A percentile compares a stretch with the other conserved stretches of the same genome.
phyloP scores from a whole-genome alignment of 2,329 filamentous ascomycete genomes.

The Cladobotryum protrusum region DNA sequence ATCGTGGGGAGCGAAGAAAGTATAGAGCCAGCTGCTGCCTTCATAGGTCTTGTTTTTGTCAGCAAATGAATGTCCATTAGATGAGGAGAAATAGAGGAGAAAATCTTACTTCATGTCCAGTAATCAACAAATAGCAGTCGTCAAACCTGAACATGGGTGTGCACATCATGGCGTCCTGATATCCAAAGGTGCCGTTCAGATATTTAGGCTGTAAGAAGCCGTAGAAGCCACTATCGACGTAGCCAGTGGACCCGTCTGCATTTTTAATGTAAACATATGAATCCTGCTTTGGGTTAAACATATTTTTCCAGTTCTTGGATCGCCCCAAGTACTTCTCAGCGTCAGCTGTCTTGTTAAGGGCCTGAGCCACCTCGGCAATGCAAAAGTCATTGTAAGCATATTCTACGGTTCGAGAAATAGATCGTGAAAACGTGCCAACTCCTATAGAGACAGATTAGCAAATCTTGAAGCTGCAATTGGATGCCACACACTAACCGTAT shows the following conservation, averaged over 20 bases:
- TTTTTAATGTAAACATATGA: conserved; percentile 7
- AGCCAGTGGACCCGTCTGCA: conserved; percentile 4
- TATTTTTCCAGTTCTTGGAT: conserved; percentile 62
- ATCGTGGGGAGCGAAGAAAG: conserved; percentile 50
- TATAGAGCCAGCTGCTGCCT: conserved; percentile 65
- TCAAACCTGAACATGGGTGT: conserved; percentile 39
- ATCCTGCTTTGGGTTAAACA: conserved; percentile 43
- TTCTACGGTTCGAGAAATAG: conserved; percentile 67
- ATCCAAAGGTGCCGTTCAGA: conserved; percentile 59
- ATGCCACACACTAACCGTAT: conserved; percentile 32
- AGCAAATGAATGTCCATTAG: neutral
- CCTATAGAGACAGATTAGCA: neutral
- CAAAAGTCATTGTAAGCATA: conserved; percentile 77
- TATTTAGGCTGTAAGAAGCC: conserved; percentile 67
- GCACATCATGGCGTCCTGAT: conserved; percentile 50
- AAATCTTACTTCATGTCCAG: conserved; percentile 16
- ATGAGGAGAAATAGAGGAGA: neutral
- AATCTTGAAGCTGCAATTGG: no score
- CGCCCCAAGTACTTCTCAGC: conserved; percentile 54
- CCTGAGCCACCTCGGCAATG: conserved; percentile 56
- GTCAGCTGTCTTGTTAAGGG: conserved; percentile 47
- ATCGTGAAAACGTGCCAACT: conserved; percentile 59
- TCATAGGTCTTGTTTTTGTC: conserved; percentile 50
- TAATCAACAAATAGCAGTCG: conserved; percentile 22
- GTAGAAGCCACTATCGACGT: conserved; percentile 20